Percentiles rank a stretch among this genome's conserved stretches.
phyloP scores from a whole-genome alignment of 2,329 filamentous ascomycete genomes.

The Xylogone sp. region DNA sequence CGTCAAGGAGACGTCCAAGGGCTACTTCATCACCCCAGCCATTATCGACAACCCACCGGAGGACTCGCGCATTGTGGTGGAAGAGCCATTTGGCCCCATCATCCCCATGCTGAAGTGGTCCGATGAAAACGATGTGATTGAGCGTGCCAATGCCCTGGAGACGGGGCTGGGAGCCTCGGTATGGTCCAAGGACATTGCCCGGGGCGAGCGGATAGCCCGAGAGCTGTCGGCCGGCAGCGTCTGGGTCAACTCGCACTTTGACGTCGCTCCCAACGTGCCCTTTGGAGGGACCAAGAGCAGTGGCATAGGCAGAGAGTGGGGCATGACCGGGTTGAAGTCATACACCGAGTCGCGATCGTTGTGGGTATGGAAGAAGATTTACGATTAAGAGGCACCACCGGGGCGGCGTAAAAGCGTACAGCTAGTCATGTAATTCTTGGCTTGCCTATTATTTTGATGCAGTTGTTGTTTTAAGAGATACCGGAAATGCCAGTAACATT shows the following conservation, averaged over 20 bases:
- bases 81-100: conserved; percentile 62
- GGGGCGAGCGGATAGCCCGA: conserved; percentile 48
- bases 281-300: conserved; percentile 29
- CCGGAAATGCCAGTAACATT: no score
- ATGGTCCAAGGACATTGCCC: conserved; percentile 48
- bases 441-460: no score
- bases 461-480: no score
- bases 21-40: conserved; percentile 55
- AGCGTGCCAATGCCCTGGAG: conserved; percentile 47
- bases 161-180: conserved; percentile 54
- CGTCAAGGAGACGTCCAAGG: conserved; percentile 18
- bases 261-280: conserved; percentile 38
- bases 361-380: background rate
- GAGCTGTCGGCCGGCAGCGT: conserved; percentile 54
- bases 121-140: conserved; percentile 55
- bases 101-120: conserved; percentile 59
- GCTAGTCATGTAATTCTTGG: no score
- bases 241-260: conserved; percentile 54
- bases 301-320: conserved; percentile 27
- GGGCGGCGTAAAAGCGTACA: no score
- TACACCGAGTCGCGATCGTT: conserved; percentile 12
- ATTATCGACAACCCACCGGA: conserved; percentile 56
- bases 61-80: conserved; percentile 48
- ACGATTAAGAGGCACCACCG: background rate
- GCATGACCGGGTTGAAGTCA: conserved; percentile 17